These are phyloP conservation scores for Fusarium haematococcum DNA, from an alignment of 2,329 filamentous ascomycete species.

Conservation along the genomic window DNA sequence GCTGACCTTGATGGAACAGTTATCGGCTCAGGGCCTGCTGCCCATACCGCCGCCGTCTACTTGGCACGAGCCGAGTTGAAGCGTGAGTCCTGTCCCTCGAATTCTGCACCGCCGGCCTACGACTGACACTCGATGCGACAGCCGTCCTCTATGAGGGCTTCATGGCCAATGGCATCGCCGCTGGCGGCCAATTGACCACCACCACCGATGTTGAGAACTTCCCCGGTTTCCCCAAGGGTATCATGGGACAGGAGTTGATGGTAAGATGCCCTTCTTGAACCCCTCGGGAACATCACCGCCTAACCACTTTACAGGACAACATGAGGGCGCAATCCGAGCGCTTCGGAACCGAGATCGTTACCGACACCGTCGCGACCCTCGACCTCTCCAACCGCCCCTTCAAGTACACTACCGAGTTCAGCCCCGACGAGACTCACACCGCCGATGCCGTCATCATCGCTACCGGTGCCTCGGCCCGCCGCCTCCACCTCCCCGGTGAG, in stretches of 20 bases:
- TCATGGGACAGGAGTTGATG: slow-evolving; percentile 92
- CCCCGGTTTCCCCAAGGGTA: slow-evolving; percentile 90
- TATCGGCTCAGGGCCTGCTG: slow-evolving; percentile 94
- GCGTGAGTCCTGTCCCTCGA: slow-evolving; percentile 61
- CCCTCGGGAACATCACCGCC: neutral
- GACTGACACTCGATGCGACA: slow-evolving; percentile 45
- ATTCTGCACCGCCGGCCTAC: neutral
- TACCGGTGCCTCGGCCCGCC: slow-evolving; percentile 90
- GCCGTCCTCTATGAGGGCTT: slow-evolving; percentile 97
- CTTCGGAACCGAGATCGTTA: slow-evolving; percentile 93
- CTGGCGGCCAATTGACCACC: slow-evolving; percentile 96
- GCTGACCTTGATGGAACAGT: slow-evolving; percentile 56
- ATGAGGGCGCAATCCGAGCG: slow-evolving; percentile 93
- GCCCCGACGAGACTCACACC: slow-evolving; percentile 84
- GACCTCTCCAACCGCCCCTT: slow-evolving; percentile 89
- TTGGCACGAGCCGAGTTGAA: slow-evolving; percentile 93
- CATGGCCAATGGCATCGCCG: slow-evolving; percentile 95
- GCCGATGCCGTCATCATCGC: slow-evolving; percentile 94
- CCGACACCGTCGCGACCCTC: slow-evolving; percentile 90
- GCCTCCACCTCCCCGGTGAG: slow-evolving; percentile 87
- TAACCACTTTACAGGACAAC: slow-evolving; percentile 67
- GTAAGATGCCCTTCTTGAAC: slow-evolving; percentile 52
- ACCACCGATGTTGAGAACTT: slow-evolving; percentile 99
- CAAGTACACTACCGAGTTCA: slow-evolving; percentile 93
- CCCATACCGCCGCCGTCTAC: slow-evolving; percentile 97